These are phyloP conservation scores for Diversispora eburnea DNA, from an alignment of 192 early-diverging fungal species.

Conservation along the genomic window DNA sequence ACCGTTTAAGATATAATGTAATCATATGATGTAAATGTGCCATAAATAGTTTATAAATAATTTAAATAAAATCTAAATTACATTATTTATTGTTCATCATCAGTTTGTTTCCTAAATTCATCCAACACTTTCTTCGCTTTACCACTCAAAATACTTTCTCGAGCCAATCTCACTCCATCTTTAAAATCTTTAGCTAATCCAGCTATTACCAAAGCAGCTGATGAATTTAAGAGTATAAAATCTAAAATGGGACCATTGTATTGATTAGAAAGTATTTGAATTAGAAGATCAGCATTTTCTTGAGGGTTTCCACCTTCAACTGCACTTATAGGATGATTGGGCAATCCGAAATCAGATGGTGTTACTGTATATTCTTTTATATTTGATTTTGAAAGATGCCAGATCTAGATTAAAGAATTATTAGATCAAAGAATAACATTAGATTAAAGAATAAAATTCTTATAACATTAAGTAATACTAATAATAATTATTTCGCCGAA, in stretches of 20 bases:
- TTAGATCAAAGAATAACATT: too few species aligned
- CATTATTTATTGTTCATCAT: too few species aligned
- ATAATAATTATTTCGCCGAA: too few species aligned
- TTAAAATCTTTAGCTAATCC: constrained; percentile 68
- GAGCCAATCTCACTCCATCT: constrained; percentile 75
- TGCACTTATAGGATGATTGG: constrained; percentile 61
- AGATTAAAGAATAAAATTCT: too few species aligned
- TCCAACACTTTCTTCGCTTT: constrained; percentile 62
- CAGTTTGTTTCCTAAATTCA: constrained; percentile 44
- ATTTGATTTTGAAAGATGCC: constrained; percentile 66
- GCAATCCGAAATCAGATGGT: constrained; percentile 87
- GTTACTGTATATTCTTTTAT: constrained; percentile 65
- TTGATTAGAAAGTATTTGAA: constrained; percentile 61
- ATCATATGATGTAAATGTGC: too few species aligned
- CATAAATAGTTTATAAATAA: too few species aligned
- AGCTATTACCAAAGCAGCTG: constrained; percentile 78
- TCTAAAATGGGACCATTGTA: constrained; percentile 68
- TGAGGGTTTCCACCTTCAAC: constrained; percentile 68
- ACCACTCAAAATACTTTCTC: constrained; percentile 68
- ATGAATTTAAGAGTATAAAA: constrained; percentile 90
- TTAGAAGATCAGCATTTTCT: constrained; percentile 74
- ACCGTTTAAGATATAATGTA: too few species aligned
- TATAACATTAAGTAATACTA: too few species aligned
- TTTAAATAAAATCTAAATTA: too few species aligned
- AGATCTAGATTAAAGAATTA: constrained; percentile 43